A percentile compares a stretch with the other conserved stretches of the same genome.
Evolutionary conservation across 108 stramenopile genomes (phyloP).

Genomic region (Cyclotella baltica): DNA sequence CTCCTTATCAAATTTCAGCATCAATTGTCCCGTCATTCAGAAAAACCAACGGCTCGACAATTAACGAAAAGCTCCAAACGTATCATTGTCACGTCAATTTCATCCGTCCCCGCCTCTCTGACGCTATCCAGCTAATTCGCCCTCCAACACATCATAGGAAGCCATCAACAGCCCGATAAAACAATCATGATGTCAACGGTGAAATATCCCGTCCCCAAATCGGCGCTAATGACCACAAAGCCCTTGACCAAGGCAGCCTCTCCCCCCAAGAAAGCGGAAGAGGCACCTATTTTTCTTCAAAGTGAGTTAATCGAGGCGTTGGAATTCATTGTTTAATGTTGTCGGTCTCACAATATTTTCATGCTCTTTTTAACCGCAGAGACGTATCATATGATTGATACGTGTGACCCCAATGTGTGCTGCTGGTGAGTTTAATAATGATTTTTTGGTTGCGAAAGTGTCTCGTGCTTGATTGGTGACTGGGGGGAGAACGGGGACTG

Average conservation of each 20-base stretch:
- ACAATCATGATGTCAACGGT: neutral
- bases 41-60: too few species aligned
- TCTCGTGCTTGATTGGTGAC: neutral
- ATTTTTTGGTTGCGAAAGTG: too few species aligned
- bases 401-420: slow-evolving; percentile 70
- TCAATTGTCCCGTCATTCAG: too few species aligned
- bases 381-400: slow-evolving; percentile 89
- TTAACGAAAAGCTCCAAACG: too few species aligned
- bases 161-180: neutral
- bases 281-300: slow-evolving; percentile 51
- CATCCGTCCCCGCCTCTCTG: neutral
- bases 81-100: too few species aligned
- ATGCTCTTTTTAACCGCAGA: slow-evolving; percentile 49
- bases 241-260: neutral
- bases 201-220: slow-evolving; percentile 14
- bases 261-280: slow-evolving; percentile 11
- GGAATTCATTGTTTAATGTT: neutral
- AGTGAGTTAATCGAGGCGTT: slow-evolving; percentile 22
- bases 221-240: neutral
- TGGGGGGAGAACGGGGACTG: neutral
- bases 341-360: neutral
- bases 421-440: slow-evolving; percentile 75
- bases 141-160: neutral
- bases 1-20: too few species aligned
- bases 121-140: neutral